phyloP scores from a whole-genome alignment of 2,329 filamentous ascomycete genomes.

The Apiospora malaysiana region DNA sequence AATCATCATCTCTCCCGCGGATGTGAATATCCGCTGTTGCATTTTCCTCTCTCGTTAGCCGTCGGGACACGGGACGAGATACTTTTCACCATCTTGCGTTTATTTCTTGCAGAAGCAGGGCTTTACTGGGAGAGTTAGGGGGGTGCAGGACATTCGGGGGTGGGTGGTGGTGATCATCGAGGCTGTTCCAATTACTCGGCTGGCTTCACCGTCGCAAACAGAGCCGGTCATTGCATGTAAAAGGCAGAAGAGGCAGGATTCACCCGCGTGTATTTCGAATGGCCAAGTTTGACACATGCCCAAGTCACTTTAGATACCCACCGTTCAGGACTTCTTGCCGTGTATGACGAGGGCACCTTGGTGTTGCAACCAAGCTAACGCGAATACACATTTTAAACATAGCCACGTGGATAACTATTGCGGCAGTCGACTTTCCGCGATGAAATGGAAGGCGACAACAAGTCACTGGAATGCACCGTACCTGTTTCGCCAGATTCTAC shows the following conservation, averaged over 20 bases:
- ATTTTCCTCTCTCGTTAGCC: neutral
- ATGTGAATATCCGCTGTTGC: neutral
- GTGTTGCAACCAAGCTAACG: neutral
- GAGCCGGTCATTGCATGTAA: too few relatives aligned
- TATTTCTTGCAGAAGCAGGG: neutral
- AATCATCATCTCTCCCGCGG: neutral
- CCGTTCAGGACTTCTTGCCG: neutral
- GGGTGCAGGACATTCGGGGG: neutral
- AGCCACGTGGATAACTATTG: too few relatives aligned
- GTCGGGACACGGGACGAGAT: neutral
- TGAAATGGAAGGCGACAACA: neutral
- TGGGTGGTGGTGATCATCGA: neutral
- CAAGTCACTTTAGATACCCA: neutral
- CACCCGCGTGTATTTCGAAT: neutral
- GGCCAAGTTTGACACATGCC: neutral
- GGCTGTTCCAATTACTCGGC: neutral
- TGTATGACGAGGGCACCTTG: neutral
- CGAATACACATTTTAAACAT: neutral
- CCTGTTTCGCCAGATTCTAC: neutral
- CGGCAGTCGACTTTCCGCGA: too few relatives aligned
- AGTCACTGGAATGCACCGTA: too few relatives aligned
- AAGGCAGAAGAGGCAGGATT: neutral
- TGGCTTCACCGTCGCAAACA: neutral
- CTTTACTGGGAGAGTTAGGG: neutral
- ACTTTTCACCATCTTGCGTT: neutral